phyloP scores from a whole-genome alignment of 495 filamentous ascomycete genomes.

The Cudoniella acicularis region DNA sequence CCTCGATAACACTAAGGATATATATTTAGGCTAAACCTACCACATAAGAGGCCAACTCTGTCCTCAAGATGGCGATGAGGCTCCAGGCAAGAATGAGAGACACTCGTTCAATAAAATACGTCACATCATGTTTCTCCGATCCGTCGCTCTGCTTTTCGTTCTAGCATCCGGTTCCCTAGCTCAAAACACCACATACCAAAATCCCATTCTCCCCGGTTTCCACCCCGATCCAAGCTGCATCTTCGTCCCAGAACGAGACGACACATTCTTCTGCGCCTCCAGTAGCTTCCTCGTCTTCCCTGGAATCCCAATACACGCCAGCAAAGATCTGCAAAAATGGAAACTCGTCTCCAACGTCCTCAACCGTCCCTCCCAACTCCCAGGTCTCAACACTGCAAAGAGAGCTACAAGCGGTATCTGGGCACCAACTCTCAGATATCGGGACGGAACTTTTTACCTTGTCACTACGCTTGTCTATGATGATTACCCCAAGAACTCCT shows the following conservation, averaged over 20 bases:
- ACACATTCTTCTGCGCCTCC: slow-evolving; percentile 50
- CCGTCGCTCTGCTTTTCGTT: neutral
- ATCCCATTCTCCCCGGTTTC: slow-evolving; percentile 53
- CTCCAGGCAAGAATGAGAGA: neutral
- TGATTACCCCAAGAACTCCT: slow-evolving; percentile 4
- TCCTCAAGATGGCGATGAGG: neutral
- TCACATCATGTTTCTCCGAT: neutral
- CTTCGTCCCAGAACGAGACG: slow-evolving; percentile 41
- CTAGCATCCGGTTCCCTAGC: neutral
- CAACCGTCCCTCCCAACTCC: slow-evolving; percentile 36
- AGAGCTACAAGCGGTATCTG: slow-evolving; percentile 38
- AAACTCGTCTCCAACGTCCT: slow-evolving; percentile 42
- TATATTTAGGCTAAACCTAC: neutral
- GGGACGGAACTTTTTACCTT: slow-evolving; percentile 38
- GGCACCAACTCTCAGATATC: slow-evolving; percentile 41
- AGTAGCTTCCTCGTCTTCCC: slow-evolving; percentile 54
- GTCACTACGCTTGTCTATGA: slow-evolving; percentile 15
- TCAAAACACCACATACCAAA: slow-evolving; percentile 28
- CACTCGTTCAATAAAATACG: neutral
- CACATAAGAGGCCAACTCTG: neutral
- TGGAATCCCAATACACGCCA: slow-evolving; percentile 48
- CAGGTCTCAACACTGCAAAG: slow-evolving; percentile 27
- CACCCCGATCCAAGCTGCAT: slow-evolving; percentile 55
- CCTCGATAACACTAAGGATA: neutral
- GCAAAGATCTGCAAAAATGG: slow-evolving; percentile 49